A percentile compares a stretch with the other conserved stretches of the same genome.
Evolutionary conservation across 2,329 filamentous ascomycete species (phyloP).

Genomic region (Fusarium chuoi): DNA sequence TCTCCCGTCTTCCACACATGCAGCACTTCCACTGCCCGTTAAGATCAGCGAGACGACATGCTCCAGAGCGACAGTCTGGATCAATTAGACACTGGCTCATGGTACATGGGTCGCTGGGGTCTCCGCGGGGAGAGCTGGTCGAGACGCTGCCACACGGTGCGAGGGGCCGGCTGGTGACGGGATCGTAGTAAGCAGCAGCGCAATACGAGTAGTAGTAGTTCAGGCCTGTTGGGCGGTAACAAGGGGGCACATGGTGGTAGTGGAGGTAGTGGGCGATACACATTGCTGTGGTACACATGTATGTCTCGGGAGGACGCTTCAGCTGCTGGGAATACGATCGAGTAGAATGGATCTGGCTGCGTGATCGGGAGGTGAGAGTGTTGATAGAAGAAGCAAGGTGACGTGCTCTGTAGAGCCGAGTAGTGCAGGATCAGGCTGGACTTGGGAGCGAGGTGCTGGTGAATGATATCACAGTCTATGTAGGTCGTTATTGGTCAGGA

Average conservation of each 20-base stretch:
- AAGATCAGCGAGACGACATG: conserved; percentile 61
- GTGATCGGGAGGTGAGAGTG: conserved; percentile 1
- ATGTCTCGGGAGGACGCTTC: conserved; percentile 42
- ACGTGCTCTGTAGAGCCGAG: background rate
- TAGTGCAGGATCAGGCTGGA: background rate
- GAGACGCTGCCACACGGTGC: conserved; percentile 37
- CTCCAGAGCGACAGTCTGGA: conserved; percentile 58
- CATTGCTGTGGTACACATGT: conserved; percentile 51
- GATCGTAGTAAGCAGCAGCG: conserved; percentile 47
- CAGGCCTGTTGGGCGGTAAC: conserved; percentile 53
- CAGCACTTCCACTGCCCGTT: conserved; percentile 62
- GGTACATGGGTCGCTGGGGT: conserved; percentile 57
- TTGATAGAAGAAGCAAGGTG: background rate
- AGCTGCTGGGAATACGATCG: conserved; percentile 30
- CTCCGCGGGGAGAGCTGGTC: conserved; percentile 33
- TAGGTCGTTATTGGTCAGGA: background rate
- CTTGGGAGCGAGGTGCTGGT: background rate
- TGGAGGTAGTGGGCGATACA: conserved; percentile 63
- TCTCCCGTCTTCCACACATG: conserved; percentile 58
- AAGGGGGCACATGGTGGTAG: conserved; percentile 60
- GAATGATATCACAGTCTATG: background rate
- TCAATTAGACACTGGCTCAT: conserved; percentile 58
- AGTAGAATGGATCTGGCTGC: conserved; percentile 3
- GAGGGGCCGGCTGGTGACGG: conserved; percentile 40
- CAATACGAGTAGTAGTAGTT: conserved; percentile 58